Conservation (phyloP, 164 flowering plant species). For the Chloranthus sessilifolius region DNA sequence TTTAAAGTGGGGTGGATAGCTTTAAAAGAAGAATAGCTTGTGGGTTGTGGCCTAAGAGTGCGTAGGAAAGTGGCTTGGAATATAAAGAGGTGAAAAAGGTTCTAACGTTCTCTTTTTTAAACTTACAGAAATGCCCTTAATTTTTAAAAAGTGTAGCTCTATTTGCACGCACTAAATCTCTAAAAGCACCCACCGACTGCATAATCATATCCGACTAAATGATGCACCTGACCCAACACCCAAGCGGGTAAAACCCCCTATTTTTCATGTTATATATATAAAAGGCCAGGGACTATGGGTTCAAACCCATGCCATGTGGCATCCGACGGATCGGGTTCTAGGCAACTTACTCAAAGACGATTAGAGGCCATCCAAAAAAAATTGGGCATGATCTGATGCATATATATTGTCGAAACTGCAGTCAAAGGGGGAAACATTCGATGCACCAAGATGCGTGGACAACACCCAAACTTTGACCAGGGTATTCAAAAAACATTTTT, state of each 20-base stretch:
- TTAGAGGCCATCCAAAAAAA: no score
- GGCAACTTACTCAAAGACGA: no score
- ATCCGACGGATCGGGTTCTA: no score
- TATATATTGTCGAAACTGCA: no score
- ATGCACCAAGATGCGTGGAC: no score
- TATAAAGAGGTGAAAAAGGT: neutral
- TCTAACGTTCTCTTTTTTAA: neutral
- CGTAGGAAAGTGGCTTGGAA: neutral
- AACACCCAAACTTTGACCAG: no score
- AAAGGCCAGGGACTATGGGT: neutral
- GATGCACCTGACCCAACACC: no score
- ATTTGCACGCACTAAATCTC: neutral
- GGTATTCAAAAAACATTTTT: no score
- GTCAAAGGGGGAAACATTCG: no score
- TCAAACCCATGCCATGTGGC: neutral
- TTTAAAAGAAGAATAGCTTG: neutral
- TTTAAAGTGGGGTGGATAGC: neutral
- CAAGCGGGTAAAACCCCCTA: no score
- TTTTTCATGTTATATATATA: neutral
- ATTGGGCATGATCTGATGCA: no score
- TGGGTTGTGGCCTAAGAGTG: neutral
- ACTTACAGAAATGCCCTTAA: conserved; percentile 1
- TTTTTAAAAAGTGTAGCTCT: no score
- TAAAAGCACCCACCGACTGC: neutral
- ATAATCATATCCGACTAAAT: neutral